These are phyloP conservation scores for Cordyceps fumosorosea DNA, from an alignment of 2,329 filamentous ascomycete genomes.

Conservation along the genomic window DNA sequence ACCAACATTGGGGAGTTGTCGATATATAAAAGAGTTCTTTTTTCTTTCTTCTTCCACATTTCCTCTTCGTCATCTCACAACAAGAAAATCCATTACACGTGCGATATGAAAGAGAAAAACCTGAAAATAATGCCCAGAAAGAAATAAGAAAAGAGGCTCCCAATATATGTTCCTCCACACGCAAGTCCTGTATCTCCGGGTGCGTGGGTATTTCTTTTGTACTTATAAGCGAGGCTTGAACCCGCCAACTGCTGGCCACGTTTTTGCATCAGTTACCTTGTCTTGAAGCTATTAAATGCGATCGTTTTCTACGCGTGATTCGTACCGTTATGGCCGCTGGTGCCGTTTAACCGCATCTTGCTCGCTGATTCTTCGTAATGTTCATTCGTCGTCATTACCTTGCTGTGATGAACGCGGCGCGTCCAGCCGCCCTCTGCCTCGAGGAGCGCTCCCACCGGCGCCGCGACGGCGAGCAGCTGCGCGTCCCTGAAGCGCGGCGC, in stretches of 20 bases:
- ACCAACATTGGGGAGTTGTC: background rate
- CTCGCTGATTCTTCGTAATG: background rate
- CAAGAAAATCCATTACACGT: background rate
- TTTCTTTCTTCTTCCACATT: background rate
- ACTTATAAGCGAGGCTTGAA: background rate
- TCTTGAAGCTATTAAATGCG: background rate
- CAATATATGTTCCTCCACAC: background rate
- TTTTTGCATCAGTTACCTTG: background rate
- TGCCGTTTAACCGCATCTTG: background rate
- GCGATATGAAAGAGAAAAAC: background rate
- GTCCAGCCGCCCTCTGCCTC: constrained; percentile 28
- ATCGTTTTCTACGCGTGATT: background rate
- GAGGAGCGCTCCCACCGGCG: constrained; percentile 30
- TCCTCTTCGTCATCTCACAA: background rate
- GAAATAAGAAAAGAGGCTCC: background rate
- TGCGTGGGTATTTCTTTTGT: background rate
- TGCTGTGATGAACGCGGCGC: constrained; percentile 2
- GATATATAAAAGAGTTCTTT: background rate
- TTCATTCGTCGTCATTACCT: background rate
- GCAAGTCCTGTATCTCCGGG: background rate
- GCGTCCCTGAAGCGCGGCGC: constrained; percentile 40
- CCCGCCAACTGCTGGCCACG: background rate
- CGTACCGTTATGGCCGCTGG: background rate
- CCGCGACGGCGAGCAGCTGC: constrained; percentile 36
- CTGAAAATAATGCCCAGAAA: background rate